These are phyloP conservation scores for Naganishia antarctica DNA, from an alignment of 768 basidiomycete species.

Conservation along the genomic window DNA sequence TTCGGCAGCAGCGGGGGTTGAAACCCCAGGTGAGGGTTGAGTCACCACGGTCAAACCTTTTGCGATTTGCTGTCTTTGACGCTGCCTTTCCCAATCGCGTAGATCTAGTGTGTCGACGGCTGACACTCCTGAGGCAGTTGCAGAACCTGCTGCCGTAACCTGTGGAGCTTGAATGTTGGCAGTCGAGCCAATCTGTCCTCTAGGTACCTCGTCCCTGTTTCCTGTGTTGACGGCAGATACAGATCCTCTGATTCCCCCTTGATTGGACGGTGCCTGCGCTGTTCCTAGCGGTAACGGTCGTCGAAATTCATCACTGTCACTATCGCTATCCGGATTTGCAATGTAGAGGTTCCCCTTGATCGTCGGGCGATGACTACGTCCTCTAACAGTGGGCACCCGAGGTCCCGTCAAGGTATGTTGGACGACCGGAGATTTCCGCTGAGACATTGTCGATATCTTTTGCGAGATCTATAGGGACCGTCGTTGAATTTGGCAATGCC, in stretches of 20 bases:
- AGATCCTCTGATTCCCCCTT: not conserved
- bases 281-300: not conserved
- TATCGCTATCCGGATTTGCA: constrained; percentile 10
- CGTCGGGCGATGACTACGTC: constrained; percentile 1
- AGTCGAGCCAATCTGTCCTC: no score
- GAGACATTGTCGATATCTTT: not conserved
- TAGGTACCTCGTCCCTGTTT: no score
- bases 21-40: constrained; percentile 1
- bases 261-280: not conserved
- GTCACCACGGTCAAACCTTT: constrained; percentile 14
- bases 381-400: constrained; percentile 12
- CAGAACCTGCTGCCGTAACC: not conserved
- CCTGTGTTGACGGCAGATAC: no score
- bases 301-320: constrained; percentile 9
- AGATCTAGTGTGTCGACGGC: not conserved
- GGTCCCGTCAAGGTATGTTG: constrained; percentile 14
- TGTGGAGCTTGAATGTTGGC: not conserved
- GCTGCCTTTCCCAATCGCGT: constrained; percentile 13
- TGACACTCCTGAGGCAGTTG: not conserved
- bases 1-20: not conserved
- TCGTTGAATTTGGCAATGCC: no score
- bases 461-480: not conserved
- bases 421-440: constrained; percentile 15
- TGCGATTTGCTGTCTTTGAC: constrained; percentile 14
- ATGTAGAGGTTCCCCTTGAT: constrained; percentile 7